Evolutionary conservation across 371 early-diverging fungal genomes (phyloP).

Genomic region (Mucor velutinosus): DNA sequence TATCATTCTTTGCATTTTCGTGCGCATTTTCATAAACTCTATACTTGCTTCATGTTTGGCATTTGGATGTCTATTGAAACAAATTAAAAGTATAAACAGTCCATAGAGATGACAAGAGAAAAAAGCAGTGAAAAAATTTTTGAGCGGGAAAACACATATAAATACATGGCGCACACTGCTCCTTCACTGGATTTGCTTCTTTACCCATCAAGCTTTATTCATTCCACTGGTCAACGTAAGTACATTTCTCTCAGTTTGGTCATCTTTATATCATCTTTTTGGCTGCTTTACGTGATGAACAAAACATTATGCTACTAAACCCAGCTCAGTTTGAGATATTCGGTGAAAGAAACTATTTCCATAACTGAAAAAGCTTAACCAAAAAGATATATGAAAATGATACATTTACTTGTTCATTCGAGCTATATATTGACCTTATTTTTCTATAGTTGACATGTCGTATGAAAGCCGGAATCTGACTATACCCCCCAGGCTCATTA

Average conservation of each 20-base stretch:
- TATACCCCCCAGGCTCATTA: background rate
- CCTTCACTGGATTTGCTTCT: background rate
- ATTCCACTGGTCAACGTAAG: conserved; percentile 5
- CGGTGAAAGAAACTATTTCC: conserved; percentile 22
- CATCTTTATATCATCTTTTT: conserved; percentile 8
- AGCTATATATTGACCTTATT: background rate
- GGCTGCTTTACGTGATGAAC: conserved; percentile 19
- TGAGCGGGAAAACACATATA: background rate
- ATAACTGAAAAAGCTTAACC: conserved; percentile 10
- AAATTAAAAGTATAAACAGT: conserved; percentile 4
- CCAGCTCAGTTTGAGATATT: conserved; percentile 30
- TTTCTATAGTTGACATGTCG: background rate
- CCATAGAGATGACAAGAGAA: conserved; percentile 3
- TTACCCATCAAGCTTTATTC: background rate
- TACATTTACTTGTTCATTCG: background rate
- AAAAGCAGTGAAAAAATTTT: conserved; percentile 23
- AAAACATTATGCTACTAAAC: conserved; percentile 27
- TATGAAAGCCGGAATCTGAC: background rate
- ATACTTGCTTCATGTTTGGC: background rate
- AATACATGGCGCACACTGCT: background rate
- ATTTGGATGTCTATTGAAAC: background rate
- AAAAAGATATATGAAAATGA: conserved; percentile 7
- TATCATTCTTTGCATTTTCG: background rate
- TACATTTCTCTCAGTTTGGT: background rate
- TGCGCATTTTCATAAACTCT: background rate